Evolutionary conservation across 805 yeast species (phyloP), one percentile per base, ranked within the genome.

Genomic region (Lachancea nothofagi): DNA sequence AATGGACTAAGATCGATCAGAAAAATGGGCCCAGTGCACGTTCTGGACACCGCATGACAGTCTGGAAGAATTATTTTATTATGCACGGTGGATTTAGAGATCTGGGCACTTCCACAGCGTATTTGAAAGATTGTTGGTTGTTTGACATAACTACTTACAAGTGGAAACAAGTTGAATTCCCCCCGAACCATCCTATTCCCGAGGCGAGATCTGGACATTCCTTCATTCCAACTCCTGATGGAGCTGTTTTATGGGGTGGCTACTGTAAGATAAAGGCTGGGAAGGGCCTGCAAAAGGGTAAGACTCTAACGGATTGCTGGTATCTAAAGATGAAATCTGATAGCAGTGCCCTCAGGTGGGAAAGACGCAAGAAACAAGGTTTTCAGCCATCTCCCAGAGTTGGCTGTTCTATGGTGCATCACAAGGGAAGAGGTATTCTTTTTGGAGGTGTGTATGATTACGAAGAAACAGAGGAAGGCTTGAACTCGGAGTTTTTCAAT

Each of bases 401-500:
- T n/a, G 97, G 98, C 0, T 83, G 95, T 55, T 80, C 94, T 3
- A 76, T 90, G 80, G 88, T 80, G 7, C 72, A 72, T 48, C 97
- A 90, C 62, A 83, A 85, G 52, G 94, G 94, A 43, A 78, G 97
- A 66, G 97, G 97, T 42, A 73, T 90, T 7, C 54, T 89, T 55
- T 93, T 90, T 66, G 97, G 97, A 27, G 97, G 97, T 52, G 98
- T 93, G 10, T 89, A 76, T 54, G 97, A 90, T 61, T 84, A 75
- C 45, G 96, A 89, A 51, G 98, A 90, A 62, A 90, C 96, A 10
- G 97, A 90, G 60, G 97, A 93, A 62, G 76, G 83, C 39, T 65
- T 90, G 45, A 90, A 83, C 33, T 86, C 96, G 1, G 77, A 75
- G 34, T 90, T 89, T 59, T 90, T 75, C 65, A 88, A 89, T 59